These are phyloP conservation scores for Linum lewisii DNA, from an alignment of 345 rosid species.

Conservation along the genomic window DNA sequence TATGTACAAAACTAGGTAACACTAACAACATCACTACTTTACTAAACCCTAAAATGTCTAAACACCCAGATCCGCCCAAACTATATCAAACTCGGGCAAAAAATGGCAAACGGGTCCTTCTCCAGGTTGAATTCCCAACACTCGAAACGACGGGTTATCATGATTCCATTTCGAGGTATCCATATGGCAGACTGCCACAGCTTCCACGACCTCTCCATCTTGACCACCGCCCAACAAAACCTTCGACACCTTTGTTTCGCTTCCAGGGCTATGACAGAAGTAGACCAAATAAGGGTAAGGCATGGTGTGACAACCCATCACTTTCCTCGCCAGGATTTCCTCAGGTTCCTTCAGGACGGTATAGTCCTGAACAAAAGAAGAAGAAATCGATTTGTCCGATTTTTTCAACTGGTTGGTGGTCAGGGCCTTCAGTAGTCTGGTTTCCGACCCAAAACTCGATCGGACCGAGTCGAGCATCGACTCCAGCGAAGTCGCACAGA, in stretches of 20 bases:
- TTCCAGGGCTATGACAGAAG: constrained; percentile 12
- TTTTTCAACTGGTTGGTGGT: not conserved
- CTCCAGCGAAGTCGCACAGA: constrained; percentile 18
- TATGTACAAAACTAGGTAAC: not conserved
- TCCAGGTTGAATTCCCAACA: constrained; percentile 43
- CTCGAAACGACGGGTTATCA: constrained; percentile 49
- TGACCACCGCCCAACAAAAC: not conserved
- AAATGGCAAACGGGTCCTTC: constrained; percentile 63
- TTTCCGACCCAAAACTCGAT: constrained; percentile 1
- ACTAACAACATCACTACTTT: not conserved
- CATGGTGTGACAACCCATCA: constrained; percentile 19
- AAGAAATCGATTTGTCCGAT: not conserved
- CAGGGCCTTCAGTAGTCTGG: constrained; percentile 2
- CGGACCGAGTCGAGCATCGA: constrained; percentile 19
- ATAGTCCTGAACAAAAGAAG: constrained; percentile 7
- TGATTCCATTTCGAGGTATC: constrained; percentile 62
- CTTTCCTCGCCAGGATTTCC: constrained; percentile 11
- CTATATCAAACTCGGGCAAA: constrained; percentile 48
- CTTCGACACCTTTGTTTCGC: not conserved
- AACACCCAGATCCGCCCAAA: constrained; percentile 43
- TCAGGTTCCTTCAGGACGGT: constrained; percentile 9
- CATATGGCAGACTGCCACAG: constrained; percentile 63
- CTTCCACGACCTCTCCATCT: constrained; percentile 40
- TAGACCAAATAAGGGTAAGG: constrained; percentile 12
- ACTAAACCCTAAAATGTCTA: not conserved